Percentiles rank a stretch among this genome's conserved stretches.
Conservation (phyloP, 78 protist species). For the Trichosphaerium sp. region DNA sequence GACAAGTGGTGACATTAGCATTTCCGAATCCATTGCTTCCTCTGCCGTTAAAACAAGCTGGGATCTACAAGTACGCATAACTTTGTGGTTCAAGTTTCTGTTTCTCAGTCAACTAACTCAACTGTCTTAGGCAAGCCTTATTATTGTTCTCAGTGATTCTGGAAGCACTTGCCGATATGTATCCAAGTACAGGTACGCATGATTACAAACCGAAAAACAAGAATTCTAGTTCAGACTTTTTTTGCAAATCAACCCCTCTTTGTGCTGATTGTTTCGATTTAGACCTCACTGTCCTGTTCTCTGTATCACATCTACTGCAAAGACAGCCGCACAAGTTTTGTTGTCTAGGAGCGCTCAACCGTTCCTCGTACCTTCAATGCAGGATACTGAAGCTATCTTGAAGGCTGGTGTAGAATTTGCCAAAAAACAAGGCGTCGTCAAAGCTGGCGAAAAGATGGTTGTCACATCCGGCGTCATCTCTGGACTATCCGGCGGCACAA, state of each 20-base stretch:
- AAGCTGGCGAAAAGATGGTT: constrained; percentile 25
- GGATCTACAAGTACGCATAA: no score
- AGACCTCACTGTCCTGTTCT: constrained; percentile 45
- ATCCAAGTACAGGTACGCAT: constrained; percentile 46
- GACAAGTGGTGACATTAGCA: no score
- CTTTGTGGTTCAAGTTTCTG: no score
- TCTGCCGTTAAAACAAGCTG: no score
- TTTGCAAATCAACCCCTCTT: no score
- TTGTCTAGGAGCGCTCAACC: constrained; percentile 46
- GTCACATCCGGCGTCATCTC: constrained; percentile 43
- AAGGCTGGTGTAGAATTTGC: constrained; percentile 26
- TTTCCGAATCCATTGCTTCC: no score
- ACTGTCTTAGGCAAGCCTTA: constrained; percentile 36
- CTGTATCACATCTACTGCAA: constrained; percentile 36
- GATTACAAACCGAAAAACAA: no score
- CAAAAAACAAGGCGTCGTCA: constrained; percentile 22
- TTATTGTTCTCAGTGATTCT: constrained; percentile 43
- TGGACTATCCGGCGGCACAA: constrained; percentile 44
- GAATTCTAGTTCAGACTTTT: no score
- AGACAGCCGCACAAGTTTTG: constrained; percentile 29
- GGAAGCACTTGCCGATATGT: constrained; percentile 45
- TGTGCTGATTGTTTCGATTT: no score
- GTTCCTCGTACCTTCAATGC: constrained; percentile 20
- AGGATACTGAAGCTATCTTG: constrained; percentile 34
- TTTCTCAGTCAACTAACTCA: no score